Evolutionary conservation across 1,284 basidiomycete species (phyloP), one percentile per base, ranked within the genome.

Genomic region (Cryptococcus floricola): DNA sequence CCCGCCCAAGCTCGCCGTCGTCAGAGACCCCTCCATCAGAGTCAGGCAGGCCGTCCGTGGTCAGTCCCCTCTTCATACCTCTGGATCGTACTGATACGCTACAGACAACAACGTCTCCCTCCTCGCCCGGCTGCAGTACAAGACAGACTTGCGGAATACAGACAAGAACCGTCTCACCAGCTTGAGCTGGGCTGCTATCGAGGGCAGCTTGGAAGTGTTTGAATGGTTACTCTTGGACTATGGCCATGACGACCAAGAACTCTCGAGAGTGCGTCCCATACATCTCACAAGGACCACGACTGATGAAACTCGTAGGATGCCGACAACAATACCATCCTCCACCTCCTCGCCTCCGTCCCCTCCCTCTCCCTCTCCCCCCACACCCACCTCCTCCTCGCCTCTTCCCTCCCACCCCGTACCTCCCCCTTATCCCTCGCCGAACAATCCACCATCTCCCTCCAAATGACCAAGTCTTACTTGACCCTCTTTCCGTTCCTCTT

Each of bases 51-150:
- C 72, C 14, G 73, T 75, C 34, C 55, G 73, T 50, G 73, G 73
- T 75, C 48, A 48, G 71, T 63, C 23, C 47, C 23, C 13, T 37
- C 4, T 16, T 7, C 41, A 14, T 7, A 9, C 9, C 7, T 27
- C 41, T 23, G 23, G 23, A 41, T 25, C 27, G 52, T 41, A 19
- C 57, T 57, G 41, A 59, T 48, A 18, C 7, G 4, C 16, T 5
- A 57, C 41, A 94, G 91, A 93, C 79, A 92, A 94, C 79, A 93
- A 93, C 77, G 84, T 94, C 60, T 87, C 91, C 63, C 84, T 93
- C 60, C 88, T 94, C 68, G 87, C 85, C 77, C 83, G 91, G 46
- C 62, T 79, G 23, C 64, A 85, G 85, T 79, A 85, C 68, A 89
- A 87, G 28, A 63, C 62, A 16, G 90, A 94, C 70, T 84, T 94